Evolutionary conservation across 2,329 filamentous ascomycete genomes (phyloP), one percentile per base, ranked within the genome.

Genomic region (Claviceps purpurea): DNA sequence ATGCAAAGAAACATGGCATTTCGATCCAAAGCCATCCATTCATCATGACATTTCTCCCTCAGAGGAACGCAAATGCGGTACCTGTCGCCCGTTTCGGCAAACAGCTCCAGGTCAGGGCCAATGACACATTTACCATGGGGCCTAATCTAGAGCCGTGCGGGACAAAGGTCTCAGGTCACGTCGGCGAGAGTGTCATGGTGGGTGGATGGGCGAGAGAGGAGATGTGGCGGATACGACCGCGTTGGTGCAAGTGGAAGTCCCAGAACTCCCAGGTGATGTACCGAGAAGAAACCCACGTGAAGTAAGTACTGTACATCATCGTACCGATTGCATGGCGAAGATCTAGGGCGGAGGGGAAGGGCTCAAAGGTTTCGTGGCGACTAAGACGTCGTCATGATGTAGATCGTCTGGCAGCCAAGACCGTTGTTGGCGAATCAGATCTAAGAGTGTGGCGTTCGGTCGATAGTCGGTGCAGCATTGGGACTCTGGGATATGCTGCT

Each of bases 371-470:
- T 54, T 48, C 39, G 22, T 39, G 47, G 24, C 30, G 2, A 22
- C 30, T 4, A 26, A 11, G 37, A 50, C 48, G 51, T 50, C 49
- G 46, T 54, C 52, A 48, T 50, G 49, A 52, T 52, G 54, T 43
- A 54, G 47, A 46, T 38, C 24, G 50, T 47, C 39, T 49, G 22
- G 42, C 14, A 22, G 42, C 42, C 42, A 44, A 24, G 41, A 42
- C 41, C 16, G n/a, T 42, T 41, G 6, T 41, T 41, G 39, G 39
- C 39, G 16, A 42, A 42, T 42, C 40, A 42, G 40, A 22, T 20
- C 16, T 18, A 1, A n/a, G 39, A n/a, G 16, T 41, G 16, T 41
- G 39, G 30, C 30, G 30, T 34, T 34, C 3, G 30, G 30, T 11
- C 30, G 30, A 34, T 34, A 34, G 30, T 34, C 30, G 30, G 30